A percentile compares a stretch with the other conserved stretches of the same genome.
These are phyloP conservation scores for Globisporangium rhizosaccharum DNA, from an alignment of 352 stramenopile species.

Conservation along the genomic window DNA sequence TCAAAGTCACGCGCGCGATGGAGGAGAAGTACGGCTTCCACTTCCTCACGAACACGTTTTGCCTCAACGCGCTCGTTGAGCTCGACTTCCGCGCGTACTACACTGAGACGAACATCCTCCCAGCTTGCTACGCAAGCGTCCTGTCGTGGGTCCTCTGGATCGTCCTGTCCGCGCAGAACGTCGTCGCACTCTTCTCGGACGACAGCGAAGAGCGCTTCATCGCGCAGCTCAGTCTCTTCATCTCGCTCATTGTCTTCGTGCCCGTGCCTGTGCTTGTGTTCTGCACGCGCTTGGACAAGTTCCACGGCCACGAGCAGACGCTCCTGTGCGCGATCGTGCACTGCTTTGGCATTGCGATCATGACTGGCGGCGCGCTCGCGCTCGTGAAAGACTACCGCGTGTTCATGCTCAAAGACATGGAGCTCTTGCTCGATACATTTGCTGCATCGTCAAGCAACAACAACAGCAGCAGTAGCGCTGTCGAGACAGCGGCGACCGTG, in stretches of 20 bases:
- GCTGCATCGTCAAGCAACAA: not conserved
- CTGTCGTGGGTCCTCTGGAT: constrained; percentile 57
- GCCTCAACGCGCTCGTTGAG: constrained; percentile 44
- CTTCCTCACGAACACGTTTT: constrained; percentile 77
- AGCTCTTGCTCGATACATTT: constrained; percentile 33
- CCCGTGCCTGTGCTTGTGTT: constrained; percentile 52
- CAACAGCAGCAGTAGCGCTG: not conserved
- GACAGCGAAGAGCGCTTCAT: constrained; percentile 25
- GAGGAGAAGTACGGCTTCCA: constrained; percentile 83
- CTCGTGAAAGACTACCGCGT: constrained; percentile 34
- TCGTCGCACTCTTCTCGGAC: constrained; percentile 35
- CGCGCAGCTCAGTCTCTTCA: constrained; percentile 28
- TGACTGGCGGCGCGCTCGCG: constrained; percentile 41
- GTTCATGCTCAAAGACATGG: constrained; percentile 45
- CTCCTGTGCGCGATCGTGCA: constrained; percentile 62
- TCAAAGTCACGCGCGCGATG: constrained; percentile 55
- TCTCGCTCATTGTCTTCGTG: constrained; percentile 51
- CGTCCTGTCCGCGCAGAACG: constrained; percentile 31
- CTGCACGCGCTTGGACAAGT: constrained; percentile 43
- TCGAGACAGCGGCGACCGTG: not conserved
- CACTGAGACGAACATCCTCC: constrained; percentile 59
- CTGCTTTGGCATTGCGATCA: constrained; percentile 53
- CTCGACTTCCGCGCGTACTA: constrained; percentile 80
- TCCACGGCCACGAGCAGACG: constrained; percentile 50
- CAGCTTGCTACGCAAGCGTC: constrained; percentile 57